Evolutionary conservation across 2,329 filamentous ascomycete genomes (phyloP), one percentile per base, ranked within the genome.

Genomic region (Ophiostoma sp.): DNA sequence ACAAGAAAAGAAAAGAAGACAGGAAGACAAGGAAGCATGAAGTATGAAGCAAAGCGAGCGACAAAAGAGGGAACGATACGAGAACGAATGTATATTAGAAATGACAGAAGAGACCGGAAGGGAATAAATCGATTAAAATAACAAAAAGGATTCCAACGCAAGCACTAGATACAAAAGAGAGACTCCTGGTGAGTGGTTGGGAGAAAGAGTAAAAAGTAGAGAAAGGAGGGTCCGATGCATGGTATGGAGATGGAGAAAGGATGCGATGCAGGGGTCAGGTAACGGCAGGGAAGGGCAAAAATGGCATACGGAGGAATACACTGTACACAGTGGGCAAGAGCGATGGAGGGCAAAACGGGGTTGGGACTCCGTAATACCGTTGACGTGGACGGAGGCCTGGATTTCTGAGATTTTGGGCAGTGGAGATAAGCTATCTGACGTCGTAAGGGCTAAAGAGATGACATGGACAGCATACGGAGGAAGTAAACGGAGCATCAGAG

Each of bases 241-340:
- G 60, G 65, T 63, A 52, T 47, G 64, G 55, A 42, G 55, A 66
- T 47, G 14, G 64, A 45, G 44, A 52, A 66, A 36, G 44, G 68
- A 69, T 67, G 68, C 44, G 68, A 67, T 65, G 68, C 68, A 69
- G 68, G 67, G 68, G 68, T 66, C 27, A 58, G 7, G 45, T 60
- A 52, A 49, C 47, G 64, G 47, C 63, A 60, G 58, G 55, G 44
- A 62, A 36, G 40, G 64, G 3, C 18, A 41, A 41, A 49, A 68
- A 36, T 11, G 27, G 27, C 27, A 27, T 27, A 27, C 42, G 42
- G 16, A 47, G 8, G 18, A 41, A 58, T 40, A 1, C 12, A 47
- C 45, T 14, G 66, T 41, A 63, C n/a, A 67, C 27, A 27, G 27
- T 27, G 27, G 27, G 27, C 27, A 44, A 44, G 42, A 44, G 42